Conservation (phyloP, 805 yeast species). For the Priceomyces haplophilus region DNA sequence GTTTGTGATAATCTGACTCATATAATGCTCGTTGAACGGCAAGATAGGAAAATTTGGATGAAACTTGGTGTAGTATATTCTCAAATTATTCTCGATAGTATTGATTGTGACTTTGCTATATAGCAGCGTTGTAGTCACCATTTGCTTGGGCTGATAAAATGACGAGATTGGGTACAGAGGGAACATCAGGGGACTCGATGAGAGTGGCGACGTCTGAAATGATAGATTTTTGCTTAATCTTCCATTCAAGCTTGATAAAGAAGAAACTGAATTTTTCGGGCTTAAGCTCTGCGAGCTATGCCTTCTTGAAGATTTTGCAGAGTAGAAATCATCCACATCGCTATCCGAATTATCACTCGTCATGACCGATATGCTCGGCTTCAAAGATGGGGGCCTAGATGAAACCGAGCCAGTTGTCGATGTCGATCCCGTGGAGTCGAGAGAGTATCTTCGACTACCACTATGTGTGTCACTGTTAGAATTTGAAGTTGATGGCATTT, state of each 20-base stretch:
- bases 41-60: slow-evolving; percentile 47
- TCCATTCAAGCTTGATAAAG: slow-evolving; percentile 30
- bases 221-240: slow-evolving; percentile 22
- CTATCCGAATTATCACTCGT: slow-evolving; percentile 27
- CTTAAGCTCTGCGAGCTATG: slow-evolving; percentile 20
- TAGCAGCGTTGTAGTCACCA: slow-evolving; percentile 11
- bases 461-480: slow-evolving; percentile 5
- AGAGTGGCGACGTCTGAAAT: slow-evolving; percentile 6
- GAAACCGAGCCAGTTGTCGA: slow-evolving; percentile 35
- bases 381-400: slow-evolving; percentile 27
- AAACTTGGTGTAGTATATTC: slow-evolving; percentile 40
- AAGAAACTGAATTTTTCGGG: slow-evolving; percentile 33
- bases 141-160: slow-evolving; percentile 7
- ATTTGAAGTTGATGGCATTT: slow-evolving; percentile 37
- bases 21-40: slow-evolving; percentile 29
- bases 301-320: slow-evolving; percentile 19
- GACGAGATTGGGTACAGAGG: slow-evolving; percentile 5
- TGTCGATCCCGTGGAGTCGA: slow-evolving; percentile 50
- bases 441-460: slow-evolving; percentile 40
- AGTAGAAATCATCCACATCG: slow-evolving; percentile 34
- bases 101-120: slow-evolving; percentile 15
- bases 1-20: slow-evolving; percentile 12
- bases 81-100: slow-evolving; percentile 31
- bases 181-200: slow-evolving; percentile 12
- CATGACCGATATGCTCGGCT: slow-evolving; percentile 20